These are phyloP conservation scores for Penstemon barbatus DNA, from an alignment of 257 asterid species.

Conservation along the genomic window DNA sequence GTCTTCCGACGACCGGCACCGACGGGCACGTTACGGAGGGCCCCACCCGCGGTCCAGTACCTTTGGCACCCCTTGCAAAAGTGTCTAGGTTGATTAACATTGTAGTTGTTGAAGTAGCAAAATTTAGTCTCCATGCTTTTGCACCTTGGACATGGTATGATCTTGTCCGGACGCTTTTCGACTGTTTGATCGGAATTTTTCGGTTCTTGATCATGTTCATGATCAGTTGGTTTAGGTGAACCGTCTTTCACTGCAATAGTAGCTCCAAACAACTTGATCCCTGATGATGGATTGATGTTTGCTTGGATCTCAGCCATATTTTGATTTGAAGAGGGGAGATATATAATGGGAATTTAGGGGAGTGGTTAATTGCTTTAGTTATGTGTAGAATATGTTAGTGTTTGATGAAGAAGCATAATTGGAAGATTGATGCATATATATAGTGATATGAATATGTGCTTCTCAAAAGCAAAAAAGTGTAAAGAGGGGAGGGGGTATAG, in stretches of 20 bases:
- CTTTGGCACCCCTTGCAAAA: constrained; percentile 1
- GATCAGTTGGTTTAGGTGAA: constrained; percentile 13
- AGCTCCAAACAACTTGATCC: constrained; percentile 76
- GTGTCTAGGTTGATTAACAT: background rate
- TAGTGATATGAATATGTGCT: too few species aligned
- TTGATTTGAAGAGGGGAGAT: constrained; percentile 1
- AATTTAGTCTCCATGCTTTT: background rate
- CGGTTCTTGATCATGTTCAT: constrained; percentile 28
- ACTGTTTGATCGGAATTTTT: constrained; percentile 8
- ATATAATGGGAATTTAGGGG: too few species aligned
- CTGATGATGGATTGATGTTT: constrained; percentile 33
- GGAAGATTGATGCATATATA: too few species aligned
- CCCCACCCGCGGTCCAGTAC: background rate
- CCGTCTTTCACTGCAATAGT: constrained; percentile 44
- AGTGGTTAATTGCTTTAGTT: too few species aligned
- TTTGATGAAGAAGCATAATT: too few species aligned
- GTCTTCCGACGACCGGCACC: background rate
- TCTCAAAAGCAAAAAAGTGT: too few species aligned
- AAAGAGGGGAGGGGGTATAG: too few species aligned
- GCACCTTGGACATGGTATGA: background rate
- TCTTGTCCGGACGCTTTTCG: constrained; percentile 28
- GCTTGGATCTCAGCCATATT: constrained; percentile 55
- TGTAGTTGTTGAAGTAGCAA: background rate
- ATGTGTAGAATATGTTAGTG: too few species aligned
- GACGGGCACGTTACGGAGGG: background rate